Evolutionary conservation across 331 rosid species (phyloP).

Genomic region (Rosa hybrid): DNA sequence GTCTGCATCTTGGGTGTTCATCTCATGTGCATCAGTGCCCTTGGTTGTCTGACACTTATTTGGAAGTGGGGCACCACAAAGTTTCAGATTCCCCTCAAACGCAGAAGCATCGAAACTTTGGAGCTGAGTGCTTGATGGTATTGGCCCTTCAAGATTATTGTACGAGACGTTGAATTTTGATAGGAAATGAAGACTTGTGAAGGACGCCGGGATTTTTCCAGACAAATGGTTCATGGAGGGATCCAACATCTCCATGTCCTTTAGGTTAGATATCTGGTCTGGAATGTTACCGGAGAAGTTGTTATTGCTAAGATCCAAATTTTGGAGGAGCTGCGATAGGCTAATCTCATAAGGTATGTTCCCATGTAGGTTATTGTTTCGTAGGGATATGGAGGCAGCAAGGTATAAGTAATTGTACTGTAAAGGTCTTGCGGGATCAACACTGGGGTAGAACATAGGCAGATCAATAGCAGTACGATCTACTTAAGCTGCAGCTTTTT

Average conservation of each 20-base stretch:
- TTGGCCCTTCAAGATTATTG: neutral
- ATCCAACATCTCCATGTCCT: neutral
- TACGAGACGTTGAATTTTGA: neutral
- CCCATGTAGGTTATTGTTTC: neutral
- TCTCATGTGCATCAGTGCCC: neutral
- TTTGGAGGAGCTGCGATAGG: neutral
- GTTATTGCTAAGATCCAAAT: neutral
- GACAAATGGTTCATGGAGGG: neutral
- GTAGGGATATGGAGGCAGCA: neutral
- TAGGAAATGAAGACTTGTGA: neutral
- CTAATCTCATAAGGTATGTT: neutral
- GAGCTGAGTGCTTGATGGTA: conserved; percentile 5
- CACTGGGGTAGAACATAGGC: neutral
- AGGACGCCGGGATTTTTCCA: neutral
- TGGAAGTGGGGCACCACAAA: neutral
- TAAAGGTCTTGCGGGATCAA: neutral
- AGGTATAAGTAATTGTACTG: neutral
- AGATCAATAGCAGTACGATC: neutral
- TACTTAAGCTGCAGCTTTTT: neutral
- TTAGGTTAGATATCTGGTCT: neutral
- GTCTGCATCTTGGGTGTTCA: neutral
- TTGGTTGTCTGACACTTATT: neutral
- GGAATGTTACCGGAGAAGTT: neutral
- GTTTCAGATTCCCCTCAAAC: neutral
- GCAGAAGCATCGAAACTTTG: neutral